A percentile compares a stretch with the other conserved stretches of the same genome.
phyloP scores from a whole-genome alignment of 371 early-diverging fungal species.

The Catenaria anguillulae region DNA sequence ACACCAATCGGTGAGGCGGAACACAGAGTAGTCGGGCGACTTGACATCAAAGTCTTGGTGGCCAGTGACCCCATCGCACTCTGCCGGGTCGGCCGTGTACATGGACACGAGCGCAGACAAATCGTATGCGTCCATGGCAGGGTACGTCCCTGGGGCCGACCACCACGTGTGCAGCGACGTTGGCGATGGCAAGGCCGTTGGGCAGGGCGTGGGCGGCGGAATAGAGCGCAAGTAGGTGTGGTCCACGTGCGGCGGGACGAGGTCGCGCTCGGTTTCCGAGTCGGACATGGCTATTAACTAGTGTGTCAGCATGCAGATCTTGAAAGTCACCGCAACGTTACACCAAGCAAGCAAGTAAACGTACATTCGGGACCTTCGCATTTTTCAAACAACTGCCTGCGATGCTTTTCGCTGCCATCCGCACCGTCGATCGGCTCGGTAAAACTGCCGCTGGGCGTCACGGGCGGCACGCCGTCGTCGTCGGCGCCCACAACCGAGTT shows the following conservation, averaged over 20 bases:
- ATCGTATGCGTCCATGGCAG: not conserved
- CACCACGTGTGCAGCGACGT: not conserved
- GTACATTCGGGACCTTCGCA: conserved; percentile 1
- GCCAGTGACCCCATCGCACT: not conserved
- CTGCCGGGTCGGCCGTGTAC: not conserved
- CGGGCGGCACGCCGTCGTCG: too few relatives aligned
- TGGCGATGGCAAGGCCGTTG: too few relatives aligned
- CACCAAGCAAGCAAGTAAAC: not conserved
- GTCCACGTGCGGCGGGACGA: not conserved
- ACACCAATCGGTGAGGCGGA: conserved; percentile 42
- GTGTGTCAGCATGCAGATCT: too few relatives aligned
- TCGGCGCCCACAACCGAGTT: not conserved
- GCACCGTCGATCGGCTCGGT: too few relatives aligned
- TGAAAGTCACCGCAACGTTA: too few relatives aligned
- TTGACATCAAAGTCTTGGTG: conserved; percentile 25
- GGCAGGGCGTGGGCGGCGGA: not conserved
- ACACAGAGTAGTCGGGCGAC: conserved; percentile 27
- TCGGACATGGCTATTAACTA: too few relatives aligned
- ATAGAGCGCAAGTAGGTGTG: not conserved
- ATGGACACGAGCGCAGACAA: not conserved
- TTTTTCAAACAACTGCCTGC: not conserved
- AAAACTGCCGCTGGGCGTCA: too few relatives aligned
- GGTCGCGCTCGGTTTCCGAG: not conserved
- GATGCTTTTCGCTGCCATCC: not conserved
- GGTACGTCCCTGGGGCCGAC: not conserved